Evolutionary conservation across 352 stramenopile genomes (phyloP), one percentile per base, ranked within the genome.

Genomic region (Elongisporangium prolatum): DNA sequence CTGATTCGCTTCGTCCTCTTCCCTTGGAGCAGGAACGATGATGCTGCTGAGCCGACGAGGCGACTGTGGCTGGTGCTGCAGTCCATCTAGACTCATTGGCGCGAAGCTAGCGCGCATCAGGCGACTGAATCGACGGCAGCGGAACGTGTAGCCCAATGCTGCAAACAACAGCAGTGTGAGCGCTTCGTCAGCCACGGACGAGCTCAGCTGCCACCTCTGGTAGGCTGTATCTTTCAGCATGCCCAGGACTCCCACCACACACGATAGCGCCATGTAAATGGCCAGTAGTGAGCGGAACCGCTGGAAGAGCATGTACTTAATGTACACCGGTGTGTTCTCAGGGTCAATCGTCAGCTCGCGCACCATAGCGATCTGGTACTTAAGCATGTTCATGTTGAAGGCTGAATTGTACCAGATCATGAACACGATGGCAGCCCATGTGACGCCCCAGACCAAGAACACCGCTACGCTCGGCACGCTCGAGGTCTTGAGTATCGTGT

Each of bases 341-440:
- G 72, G 59, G 25, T 89, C 72, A 24, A 84, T 50, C 13, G 69
- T 62, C 48, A 86, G 67, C 48, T 85, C 73, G 5, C 77, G 77
- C 52, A 86, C 71, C 69, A 86, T 79, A 4, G 69, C 66, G 25
- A 89, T 68, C 65, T 88, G 80, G 37, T 77, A 86, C 38, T 75
- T 77, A 57, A 89, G 75, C 75, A 86, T 80, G 60, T 86, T 86
- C 47, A 86, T 64, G 50, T 89, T 86, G 63, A 86, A 84, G 0
- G 75, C 69, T 25, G 77, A 85, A 59, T 84, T 81, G 68, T 85
- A 86, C 80, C 77, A 88, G 52, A 88, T 62, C 71, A 86, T 77
- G 53, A 86, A 86, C 22, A 88, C 75, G 2, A 89, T 57, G 4
- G 61, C 69, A 8, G 71, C 71, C 75, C 75, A 89, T 0, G 80